Evolutionary conservation across 139 green algal species (phyloP), one percentile per base, ranked within the genome.

Genomic region (Gonium pectorale): DNA sequence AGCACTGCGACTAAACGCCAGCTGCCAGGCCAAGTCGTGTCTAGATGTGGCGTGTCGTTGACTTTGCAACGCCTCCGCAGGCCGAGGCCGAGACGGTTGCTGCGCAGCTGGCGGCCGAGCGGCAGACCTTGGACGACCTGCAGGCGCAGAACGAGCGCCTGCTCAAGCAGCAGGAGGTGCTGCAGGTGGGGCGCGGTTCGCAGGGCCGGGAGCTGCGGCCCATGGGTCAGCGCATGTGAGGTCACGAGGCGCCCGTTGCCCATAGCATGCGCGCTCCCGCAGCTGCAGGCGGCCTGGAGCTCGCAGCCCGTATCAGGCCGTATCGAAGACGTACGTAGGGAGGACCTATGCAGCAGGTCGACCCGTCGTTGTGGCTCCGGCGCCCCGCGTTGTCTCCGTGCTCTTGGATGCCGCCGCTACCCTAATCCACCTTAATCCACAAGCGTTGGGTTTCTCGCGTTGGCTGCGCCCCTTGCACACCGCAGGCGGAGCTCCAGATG

Each of bases 401-500:
- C n/a, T n/a, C n/a, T n/a, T 49, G 43, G 40, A 44, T 26, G 71
- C 24, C 44, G n/a, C 44, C 26, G 5, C 68, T 54, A 11, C 69
- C 43, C 46, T 33, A n/a, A n/a, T n/a, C n/a, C 59, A n/a, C 59
- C 59, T 33, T 24, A 24, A 21, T 67, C 19, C 49, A 56, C 49
- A 56, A 56, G 49, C 19, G 19, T 56, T 56, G 19, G 17, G 49
- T 56, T 26, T 19, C 19, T 19, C 49, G 17, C 49, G 49, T 24
- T 29, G 24, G 8, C 59, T 24, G 17, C 17, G n/a, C 24, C 59
- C 8, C 22, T n/a, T n/a, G n/a, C n/a, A 33, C 27, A 6, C 66
- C 78, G 52, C 67, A 87, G 41, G 86, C 86, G 11, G 90, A 93
- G 88, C 88, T 93, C n/a, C 71, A 89, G 70, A 68, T 91, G 54